Evolutionary conservation across 305 asterid genomes (phyloP), one percentile per base, ranked within the genome.

Genomic region (Stenogyne calaminthoides): DNA sequence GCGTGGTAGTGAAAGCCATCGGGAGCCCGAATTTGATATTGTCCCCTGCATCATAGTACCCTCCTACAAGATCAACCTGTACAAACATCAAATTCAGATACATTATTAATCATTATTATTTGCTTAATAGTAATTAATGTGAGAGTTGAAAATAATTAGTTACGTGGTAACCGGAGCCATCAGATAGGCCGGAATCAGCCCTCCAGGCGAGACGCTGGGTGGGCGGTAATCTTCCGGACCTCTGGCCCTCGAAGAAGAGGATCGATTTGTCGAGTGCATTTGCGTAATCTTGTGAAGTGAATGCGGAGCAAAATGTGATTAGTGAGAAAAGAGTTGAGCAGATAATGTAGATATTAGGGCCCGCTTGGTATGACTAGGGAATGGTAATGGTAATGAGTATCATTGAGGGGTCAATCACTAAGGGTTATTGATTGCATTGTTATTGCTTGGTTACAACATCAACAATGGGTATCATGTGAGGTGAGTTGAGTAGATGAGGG

Each of bases 21-120:
- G 97, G 98, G 78, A 92, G 68, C 7, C 96, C 96, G 54, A 90
- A 92, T 75, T 92, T 92, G 14, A 90, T 78, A 62, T 92, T 92
- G 81, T 92, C 98, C 60, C 98, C 98, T 15, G 97, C 98, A 76
- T 92, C 96, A 66, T 92, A 90, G 62, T 92, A 90, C 9, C 98
- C 98, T 77, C 98, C 98, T 0, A 84, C 91, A 2, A 92, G 84
- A 71, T 90, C 86, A 18, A 89, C 98, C 95, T 92, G 81, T 52
- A 52, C 40, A 58, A 59, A 27, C 2, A 15, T 15, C 20, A 10
- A 18, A 61, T n/a, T 58, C 14, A n/a, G n/a, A n/a, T n/a, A n/a
- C n/a, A n/a, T n/a, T n/a, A n/a, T n/a, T n/a, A n/a, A n/a, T 25
- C 39, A 11, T 11, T 12, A 14, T n/a, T n/a, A 47, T 14, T 47